Evolutionary conservation across 2,329 filamentous ascomycete genomes (phyloP), one percentile per base, ranked within the genome.

Genomic region (Peltaster fructicola): DNA sequence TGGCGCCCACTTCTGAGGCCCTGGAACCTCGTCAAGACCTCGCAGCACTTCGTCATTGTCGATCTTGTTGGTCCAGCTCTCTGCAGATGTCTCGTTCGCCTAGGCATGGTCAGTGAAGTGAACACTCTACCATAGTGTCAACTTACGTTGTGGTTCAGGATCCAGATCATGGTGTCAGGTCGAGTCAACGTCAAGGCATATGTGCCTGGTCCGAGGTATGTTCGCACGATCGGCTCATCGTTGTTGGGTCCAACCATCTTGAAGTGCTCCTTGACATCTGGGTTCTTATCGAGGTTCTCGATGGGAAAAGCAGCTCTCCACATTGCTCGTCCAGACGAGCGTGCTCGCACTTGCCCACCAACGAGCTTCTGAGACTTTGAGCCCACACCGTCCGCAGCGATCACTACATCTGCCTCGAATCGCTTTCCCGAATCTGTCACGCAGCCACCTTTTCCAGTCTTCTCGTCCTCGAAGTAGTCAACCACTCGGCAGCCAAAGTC

Each of bases 121-220:
- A 8, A 14, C 20, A 11, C 5, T 14, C 10, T 15, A 9, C n/a
- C 8, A 5, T 15, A 18, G 11, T 28, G 17, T 15, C 12, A 15
- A 25, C 30, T 27, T 21, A 37, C 54, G 33, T 57, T 54, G 41
- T 58, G 54, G 38, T 59, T 60, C 46, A 60, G 52, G 39, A 59
- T 58, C 55, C 55, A 59, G 12, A 59, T 56, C 51, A 58, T 57
- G 15, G 53, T 52, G 36, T 60, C 56, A 8, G 52, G 50, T 6
- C 56, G 48, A 6, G 51, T 56, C 15, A 59, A 35, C 1, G 54
- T 59, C 25, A 59, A 40, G 10, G 52, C 56, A 27, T 59, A 59
- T 3, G 55, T 57, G 13, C 40, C 38, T 8, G 43, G 43, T 6
- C 53, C 56, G 7, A 59, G 36, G 41, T 49, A 59, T 20, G 55